phyloP scores from a whole-genome alignment of 2,329 filamentous ascomycete species.

The Colletotrichum nymphaeae region DNA sequence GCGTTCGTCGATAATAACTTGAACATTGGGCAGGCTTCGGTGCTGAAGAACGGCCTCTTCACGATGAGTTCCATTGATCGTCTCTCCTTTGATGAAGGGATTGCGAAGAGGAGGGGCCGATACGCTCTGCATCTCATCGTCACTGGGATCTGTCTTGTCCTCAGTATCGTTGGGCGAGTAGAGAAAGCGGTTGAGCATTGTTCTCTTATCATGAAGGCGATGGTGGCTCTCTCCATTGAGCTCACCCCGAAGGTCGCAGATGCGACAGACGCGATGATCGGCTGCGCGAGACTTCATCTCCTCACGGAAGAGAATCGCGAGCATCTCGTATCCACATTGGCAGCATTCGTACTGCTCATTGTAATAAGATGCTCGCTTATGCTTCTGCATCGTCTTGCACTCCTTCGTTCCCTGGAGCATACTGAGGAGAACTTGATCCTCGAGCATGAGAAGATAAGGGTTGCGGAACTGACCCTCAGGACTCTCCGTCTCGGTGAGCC shows the following conservation, averaged over 20 bases:
- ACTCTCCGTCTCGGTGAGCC: background rate
- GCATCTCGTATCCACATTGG: background rate
- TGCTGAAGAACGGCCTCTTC: background rate
- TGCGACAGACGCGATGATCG: slow-evolving; percentile 10
- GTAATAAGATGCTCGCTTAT: background rate
- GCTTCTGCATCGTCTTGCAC: background rate
- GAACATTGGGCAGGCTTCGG: background rate
- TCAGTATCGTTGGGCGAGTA: background rate
- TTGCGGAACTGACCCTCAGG: background rate
- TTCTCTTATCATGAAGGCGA: background rate
- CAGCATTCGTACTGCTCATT: background rate
- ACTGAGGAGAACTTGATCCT: slow-evolving; percentile 27
- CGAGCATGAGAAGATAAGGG: background rate
- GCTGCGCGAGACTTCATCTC: background rate
- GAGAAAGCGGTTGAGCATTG: background rate
- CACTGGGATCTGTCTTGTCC: background rate
- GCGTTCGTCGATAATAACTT: background rate
- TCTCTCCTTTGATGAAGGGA: background rate
- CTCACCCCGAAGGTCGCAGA: background rate
- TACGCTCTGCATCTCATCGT: background rate
- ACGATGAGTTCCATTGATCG: background rate
- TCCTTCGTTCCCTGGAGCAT: background rate
- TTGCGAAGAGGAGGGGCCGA: slow-evolving; percentile 8
- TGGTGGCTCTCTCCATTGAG: slow-evolving; percentile 16
- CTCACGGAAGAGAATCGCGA: slow-evolving; percentile 2